phyloP scores from a whole-genome alignment of 495 filamentous ascomycete species.

The Lentithecium fluviatile region DNA sequence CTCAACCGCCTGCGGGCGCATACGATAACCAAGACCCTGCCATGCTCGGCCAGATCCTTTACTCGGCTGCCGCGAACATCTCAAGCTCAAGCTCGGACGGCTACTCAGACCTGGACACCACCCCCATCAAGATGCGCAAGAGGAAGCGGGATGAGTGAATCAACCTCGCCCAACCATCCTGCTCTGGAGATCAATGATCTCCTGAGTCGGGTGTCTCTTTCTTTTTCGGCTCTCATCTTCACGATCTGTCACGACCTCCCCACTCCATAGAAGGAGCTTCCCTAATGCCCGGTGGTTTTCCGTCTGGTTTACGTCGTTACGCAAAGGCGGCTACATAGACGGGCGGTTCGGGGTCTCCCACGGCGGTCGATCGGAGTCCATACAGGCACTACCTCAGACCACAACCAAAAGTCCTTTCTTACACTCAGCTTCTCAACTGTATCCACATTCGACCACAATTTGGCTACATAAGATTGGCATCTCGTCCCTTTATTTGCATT shows the following conservation, averaged over 20 bases:
- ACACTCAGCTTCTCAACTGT: neutral
- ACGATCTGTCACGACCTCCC: slow-evolving; percentile 31
- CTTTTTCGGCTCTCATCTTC: slow-evolving; percentile 2
- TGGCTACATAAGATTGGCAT: neutral
- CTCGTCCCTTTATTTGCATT: neutral
- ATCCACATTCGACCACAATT: neutral
- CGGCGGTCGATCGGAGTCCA: slow-evolving; percentile 4
- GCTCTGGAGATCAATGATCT: neutral
- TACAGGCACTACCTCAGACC: neutral
- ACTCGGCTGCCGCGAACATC: slow-evolving; percentile 66
- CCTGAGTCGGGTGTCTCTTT: neutral
- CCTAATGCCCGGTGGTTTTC: slow-evolving; percentile 28
- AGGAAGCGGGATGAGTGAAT: slow-evolving; percentile 37
- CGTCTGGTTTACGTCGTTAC: slow-evolving; percentile 37
- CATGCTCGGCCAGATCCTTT: slow-evolving; percentile 68
- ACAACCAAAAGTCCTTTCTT: neutral
- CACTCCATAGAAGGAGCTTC: slow-evolving; percentile 27
- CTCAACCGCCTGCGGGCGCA: slow-evolving; percentile 43
- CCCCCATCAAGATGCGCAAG: slow-evolving; percentile 32
- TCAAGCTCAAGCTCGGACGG: slow-evolving; percentile 30
- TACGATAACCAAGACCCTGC: slow-evolving; percentile 59
- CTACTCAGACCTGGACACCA: slow-evolving; percentile 19
- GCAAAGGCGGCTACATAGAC: slow-evolving; percentile 32
- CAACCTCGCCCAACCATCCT: neutral
- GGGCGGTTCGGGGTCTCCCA: slow-evolving; percentile 13